Evolutionary conservation across 176 grass and related monocot genomes (phyloP).

Genomic region (Elymus sibiricus): DNA sequence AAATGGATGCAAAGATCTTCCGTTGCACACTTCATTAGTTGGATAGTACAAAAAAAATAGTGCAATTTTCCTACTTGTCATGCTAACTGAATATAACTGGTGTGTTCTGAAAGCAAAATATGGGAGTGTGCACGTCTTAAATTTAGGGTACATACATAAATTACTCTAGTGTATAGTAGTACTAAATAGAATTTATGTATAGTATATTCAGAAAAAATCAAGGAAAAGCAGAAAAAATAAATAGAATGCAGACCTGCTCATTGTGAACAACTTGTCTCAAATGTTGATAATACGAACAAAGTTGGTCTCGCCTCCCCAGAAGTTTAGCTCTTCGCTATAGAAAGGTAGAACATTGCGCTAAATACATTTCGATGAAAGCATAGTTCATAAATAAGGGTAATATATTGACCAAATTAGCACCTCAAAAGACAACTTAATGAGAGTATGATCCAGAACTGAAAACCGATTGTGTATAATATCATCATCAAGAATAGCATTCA

Average conservation of each 20-base stretch:
- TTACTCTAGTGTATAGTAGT: background rate
- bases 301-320: background rate
- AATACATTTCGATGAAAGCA: background rate
- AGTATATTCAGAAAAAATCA: background rate
- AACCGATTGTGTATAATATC: background rate
- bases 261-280: background rate
- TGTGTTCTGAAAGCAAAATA: background rate
- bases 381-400: background rate
- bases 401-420: background rate
- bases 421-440: slow-evolving; percentile 12
- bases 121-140: background rate
- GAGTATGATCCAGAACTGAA: slow-evolving; percentile 4
- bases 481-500: background rate
- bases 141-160: background rate
- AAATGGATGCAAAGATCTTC: background rate
- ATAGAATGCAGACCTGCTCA: slow-evolving; percentile 11
- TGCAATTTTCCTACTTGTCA: background rate
- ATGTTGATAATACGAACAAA: background rate
- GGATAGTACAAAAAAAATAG: background rate
- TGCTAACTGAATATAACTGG: background rate
- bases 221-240: background rate
- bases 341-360: background rate
- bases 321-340: slow-evolving; percentile 23
- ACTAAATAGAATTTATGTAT: background rate
- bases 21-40: background rate